These are phyloP conservation scores for Solanum bulbocastanum DNA, from an alignment of 257 asterid species.

Conservation along the genomic window DNA sequence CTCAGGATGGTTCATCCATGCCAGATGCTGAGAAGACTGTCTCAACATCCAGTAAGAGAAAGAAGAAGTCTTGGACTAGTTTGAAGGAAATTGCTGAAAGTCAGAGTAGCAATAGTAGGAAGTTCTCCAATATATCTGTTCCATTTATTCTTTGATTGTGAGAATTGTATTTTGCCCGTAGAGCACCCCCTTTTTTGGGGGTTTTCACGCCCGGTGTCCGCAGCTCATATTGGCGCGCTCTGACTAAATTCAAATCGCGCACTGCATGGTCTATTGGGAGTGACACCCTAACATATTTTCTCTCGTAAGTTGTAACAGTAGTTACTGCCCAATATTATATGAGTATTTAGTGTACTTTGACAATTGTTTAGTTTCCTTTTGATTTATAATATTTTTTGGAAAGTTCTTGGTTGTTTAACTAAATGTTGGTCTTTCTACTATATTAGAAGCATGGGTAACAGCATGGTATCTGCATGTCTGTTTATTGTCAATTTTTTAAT, in stretches of 20 bases:
- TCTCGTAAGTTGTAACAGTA: background rate
- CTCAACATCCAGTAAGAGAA: slow-evolving; percentile 36
- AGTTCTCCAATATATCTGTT: slow-evolving; percentile 21
- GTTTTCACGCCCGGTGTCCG: too few species aligned
- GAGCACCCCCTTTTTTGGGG: too few species aligned
- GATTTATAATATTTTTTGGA: too few species aligned
- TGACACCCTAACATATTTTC: background rate
- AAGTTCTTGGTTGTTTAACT: background rate
- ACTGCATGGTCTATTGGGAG: too few species aligned
- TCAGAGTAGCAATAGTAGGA: slow-evolving; percentile 19
- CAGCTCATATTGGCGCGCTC: too few species aligned
- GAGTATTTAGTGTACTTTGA: background rate
- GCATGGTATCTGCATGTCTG: too few species aligned
- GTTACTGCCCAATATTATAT: background rate
- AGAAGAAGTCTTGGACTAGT: slow-evolving; percentile 62
- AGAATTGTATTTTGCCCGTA: background rate
- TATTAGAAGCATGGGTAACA: too few species aligned
- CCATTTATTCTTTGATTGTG: slow-evolving; percentile 33
- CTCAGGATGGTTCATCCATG: slow-evolving; percentile 8
- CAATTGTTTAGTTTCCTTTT: background rate
- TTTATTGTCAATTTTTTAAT: too few species aligned
- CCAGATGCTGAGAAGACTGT: slow-evolving; percentile 17
- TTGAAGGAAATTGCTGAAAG: slow-evolving; percentile 58
- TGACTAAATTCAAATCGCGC: too few species aligned
- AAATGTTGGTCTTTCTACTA: background rate